phyloP scores from a whole-genome alignment of 1,284 basidiomycete species.

The Melampsora occidentalis region DNA sequence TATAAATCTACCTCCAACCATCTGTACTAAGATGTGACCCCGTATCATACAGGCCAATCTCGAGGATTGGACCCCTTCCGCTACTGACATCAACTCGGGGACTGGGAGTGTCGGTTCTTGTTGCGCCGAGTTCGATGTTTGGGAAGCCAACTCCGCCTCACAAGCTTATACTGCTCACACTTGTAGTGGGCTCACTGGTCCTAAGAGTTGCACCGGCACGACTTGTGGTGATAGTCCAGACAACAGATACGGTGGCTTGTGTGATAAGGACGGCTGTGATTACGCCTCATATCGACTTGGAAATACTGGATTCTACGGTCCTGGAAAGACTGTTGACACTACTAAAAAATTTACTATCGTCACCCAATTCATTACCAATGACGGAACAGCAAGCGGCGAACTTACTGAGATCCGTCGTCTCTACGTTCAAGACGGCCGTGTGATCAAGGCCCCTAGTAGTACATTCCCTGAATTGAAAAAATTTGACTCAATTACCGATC shows the following conservation, averaged over 20 bases:
- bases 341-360: constrained; percentile 16
- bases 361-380: constrained; percentile 32
- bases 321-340: constrained; percentile 20
- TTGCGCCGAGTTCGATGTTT: constrained; percentile 58
- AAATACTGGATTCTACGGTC: constrained; percentile 12
- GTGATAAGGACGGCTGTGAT: constrained; percentile 24
- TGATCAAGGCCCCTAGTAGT: too few relatives aligned
- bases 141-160: constrained; percentile 48
- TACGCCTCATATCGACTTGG: constrained; percentile 20
- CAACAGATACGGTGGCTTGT: background rate
- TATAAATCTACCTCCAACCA: too few relatives aligned
- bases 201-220: background rate
- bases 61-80: constrained; percentile 49
- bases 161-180: constrained; percentile 27
- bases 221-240: background rate
- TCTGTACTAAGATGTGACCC: too few relatives aligned
- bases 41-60: constrained; percentile 46
- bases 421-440: background rate
- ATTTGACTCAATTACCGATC: constrained; percentile 5
- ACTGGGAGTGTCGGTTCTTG: constrained; percentile 57
- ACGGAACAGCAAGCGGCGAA: constrained; percentile 6
- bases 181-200: background rate
- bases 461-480: too few relatives aligned
- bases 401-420: constrained; percentile 19
- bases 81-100: constrained; percentile 53